Evolutionary conservation across 2,329 filamentous ascomycete genomes (phyloP), one percentile per base, ranked within the genome.

Genomic region (Neobulgaria alba): DNA sequence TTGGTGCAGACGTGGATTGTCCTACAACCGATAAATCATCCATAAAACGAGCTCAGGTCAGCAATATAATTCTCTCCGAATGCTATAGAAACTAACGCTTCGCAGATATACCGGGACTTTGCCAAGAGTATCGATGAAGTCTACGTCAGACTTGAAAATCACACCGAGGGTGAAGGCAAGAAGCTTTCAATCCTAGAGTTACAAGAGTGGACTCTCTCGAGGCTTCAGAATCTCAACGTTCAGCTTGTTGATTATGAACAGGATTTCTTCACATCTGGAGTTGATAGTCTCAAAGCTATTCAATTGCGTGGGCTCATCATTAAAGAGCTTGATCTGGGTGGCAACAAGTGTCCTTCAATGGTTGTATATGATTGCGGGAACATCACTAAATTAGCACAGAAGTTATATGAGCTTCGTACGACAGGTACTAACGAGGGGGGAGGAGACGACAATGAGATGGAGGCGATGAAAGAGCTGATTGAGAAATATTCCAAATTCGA

Each of bases 241-340:
- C 14, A 29, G 10, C 5, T 46, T 23, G 29, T 38, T 14, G 42
- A 52, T 38, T 43, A 61, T 33, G 67, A 69, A 14, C 65, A 68
- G 1, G 77, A 82, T 52, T 73, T 82, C 51, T 82, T 80, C 51
- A 59, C 65, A 0, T 59, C 67, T 0, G 77, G 77, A 0, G 61
- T 79, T 2, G 77, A 81, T 54, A 75, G 70, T 33, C 57, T 81
- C 18, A 72, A 77, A 46, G 70, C 74, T 1, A 75, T 77, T 19
- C 67, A 69, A 38, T 67, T 77, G 42, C 67, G 77, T 47, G 64
- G 65, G 12, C 57, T 63, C 1, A 69, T 82, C 19, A 59, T 73
- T 39, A 67, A 67, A 10, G 62, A 68, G 1, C 53, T 81, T 2
- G 65, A 75, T 18, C 50, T 75, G 1, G 63, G 65, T 1, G 67